Conservation (phyloP, 345 rosid species). For the Syzygium grande region DNA sequence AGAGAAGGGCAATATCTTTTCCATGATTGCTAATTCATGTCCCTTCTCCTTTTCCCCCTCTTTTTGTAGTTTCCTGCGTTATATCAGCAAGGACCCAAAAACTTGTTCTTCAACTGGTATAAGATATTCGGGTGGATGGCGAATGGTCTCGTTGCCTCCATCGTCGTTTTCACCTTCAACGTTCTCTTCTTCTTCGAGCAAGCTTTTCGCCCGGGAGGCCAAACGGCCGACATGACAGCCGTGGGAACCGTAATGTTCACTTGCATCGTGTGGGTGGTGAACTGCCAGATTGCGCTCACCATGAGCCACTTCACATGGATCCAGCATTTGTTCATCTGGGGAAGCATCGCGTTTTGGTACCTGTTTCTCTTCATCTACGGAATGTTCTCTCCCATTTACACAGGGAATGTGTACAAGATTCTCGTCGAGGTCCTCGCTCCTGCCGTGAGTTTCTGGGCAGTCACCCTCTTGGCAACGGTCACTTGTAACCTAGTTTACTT, state of each 20-base stretch:
- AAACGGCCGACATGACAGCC: constrained; percentile 87
- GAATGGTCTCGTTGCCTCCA: constrained; percentile 79
- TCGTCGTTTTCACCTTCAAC: constrained; percentile 69
- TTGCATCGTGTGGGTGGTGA: constrained; percentile 89
- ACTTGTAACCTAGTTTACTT: constrained; percentile 70
- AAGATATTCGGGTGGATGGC: constrained; percentile 95
- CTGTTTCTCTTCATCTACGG: constrained; percentile 71
- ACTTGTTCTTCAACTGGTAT: constrained; percentile 91
- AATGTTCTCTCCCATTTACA: constrained; percentile 45
- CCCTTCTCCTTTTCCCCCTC: background rate
- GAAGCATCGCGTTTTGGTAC: constrained; percentile 83
- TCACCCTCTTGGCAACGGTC: constrained; percentile 64
- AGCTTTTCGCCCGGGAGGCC: constrained; percentile 73
- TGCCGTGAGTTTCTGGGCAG: constrained; percentile 69
- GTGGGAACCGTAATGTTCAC: constrained; percentile 94
- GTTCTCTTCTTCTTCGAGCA: constrained; percentile 58
- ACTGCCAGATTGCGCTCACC: constrained; percentile 84
- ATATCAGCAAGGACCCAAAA: constrained; percentile 93
- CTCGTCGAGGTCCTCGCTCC: constrained; percentile 83
- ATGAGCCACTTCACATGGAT: constrained; percentile 99
- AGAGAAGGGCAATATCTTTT: background rate
- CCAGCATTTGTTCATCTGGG: constrained; percentile 90
- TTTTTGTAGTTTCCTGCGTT: constrained; percentile 84
- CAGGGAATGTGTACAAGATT: constrained; percentile 64
- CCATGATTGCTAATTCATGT: background rate